Evolutionary conservation across 805 yeast genomes (phyloP).

Genomic region (Candida stauntonica): DNA sequence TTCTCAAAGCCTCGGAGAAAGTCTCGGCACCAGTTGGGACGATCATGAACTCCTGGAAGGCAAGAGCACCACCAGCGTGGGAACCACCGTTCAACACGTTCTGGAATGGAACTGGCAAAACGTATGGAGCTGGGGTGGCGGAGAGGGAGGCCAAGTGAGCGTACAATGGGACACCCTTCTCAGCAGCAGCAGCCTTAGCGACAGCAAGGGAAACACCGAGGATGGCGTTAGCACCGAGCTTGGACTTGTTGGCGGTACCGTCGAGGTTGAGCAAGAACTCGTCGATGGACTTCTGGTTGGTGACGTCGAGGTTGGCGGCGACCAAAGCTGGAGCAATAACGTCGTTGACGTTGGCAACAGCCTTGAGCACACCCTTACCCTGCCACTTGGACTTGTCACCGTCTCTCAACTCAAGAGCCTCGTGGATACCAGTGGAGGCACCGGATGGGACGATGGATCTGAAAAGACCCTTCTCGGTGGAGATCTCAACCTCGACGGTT

Average conservation of each 20-base stretch:
- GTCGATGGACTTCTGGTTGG: slow-evolving; percentile 83
- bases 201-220: slow-evolving; percentile 97
- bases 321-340: slow-evolving; percentile 92
- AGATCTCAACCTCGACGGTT: slow-evolving; percentile 96
- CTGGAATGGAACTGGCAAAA: slow-evolving; percentile 98
- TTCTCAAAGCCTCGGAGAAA: slow-evolving; percentile 94
- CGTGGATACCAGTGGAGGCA: slow-evolving; percentile 98
- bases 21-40: slow-evolving; percentile 89
- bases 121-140: slow-evolving; percentile 72
- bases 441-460: slow-evolving; percentile 99
- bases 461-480: slow-evolving; percentile 91
- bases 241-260: slow-evolving; percentile 96
- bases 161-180: slow-evolving; percentile 90
- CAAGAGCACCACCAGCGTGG: slow-evolving; percentile 99
- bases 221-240: slow-evolving; percentile 98
- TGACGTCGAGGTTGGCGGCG: slow-evolving; percentile 76
- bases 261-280: slow-evolving; percentile 81
- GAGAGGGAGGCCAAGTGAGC: slow-evolving; percentile 82
- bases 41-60: slow-evolving; percentile 99
- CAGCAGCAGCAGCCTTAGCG: slow-evolving; percentile 98
- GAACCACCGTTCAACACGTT: slow-evolving; percentile 99
- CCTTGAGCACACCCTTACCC: slow-evolving; percentile 98
- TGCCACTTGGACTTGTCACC: slow-evolving; percentile 96
- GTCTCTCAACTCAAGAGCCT: slow-evolving; percentile 98
- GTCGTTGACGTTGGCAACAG: slow-evolving; percentile 93